Evolutionary conservation across 345 rosid genomes (phyloP).

Genomic region (Linum lewisii): DNA sequence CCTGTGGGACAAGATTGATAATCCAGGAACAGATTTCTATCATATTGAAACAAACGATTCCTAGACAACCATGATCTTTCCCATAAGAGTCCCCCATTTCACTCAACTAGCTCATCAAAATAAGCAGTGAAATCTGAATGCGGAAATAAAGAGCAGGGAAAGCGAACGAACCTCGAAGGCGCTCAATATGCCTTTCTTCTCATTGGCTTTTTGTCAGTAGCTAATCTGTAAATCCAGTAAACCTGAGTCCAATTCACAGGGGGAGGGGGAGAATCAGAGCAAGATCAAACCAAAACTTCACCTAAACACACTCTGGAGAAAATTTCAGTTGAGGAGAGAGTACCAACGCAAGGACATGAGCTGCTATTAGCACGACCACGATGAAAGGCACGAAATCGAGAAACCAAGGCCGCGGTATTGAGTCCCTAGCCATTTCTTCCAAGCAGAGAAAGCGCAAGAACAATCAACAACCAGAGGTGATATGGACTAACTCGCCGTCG

Average conservation of each 20-base stretch:
- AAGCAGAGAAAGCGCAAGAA: background rate
- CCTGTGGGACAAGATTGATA: background rate
- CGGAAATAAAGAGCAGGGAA: background rate
- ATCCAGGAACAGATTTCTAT: background rate
- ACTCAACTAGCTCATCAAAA: background rate
- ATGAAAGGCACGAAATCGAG: slow-evolving; percentile 53
- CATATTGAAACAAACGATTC: background rate
- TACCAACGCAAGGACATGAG: slow-evolving; percentile 79
- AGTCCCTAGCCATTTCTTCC: slow-evolving; percentile 40
- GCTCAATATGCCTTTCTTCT: slow-evolving; percentile 60
- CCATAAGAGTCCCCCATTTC: background rate
- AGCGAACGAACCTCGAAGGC: slow-evolving; percentile 9
- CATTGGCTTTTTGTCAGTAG: slow-evolving; percentile 60
- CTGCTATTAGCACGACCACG: slow-evolving; percentile 59
- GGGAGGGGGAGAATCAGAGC: background rate
- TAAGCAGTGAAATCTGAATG: background rate
- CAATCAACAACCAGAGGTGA: background rate
- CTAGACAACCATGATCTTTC: background rate
- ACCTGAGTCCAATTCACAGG: slow-evolving; percentile 25
- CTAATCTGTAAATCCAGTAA: slow-evolving; percentile 77
- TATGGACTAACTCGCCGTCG: background rate
- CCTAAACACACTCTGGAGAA: background rate
- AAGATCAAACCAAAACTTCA: slow-evolving; percentile 7
- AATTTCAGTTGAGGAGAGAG: background rate
- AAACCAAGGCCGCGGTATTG: slow-evolving; percentile 51